phyloP scores from a whole-genome alignment of 768 basidiomycete genomes.

The Coprinopsis cinerea region DNA sequence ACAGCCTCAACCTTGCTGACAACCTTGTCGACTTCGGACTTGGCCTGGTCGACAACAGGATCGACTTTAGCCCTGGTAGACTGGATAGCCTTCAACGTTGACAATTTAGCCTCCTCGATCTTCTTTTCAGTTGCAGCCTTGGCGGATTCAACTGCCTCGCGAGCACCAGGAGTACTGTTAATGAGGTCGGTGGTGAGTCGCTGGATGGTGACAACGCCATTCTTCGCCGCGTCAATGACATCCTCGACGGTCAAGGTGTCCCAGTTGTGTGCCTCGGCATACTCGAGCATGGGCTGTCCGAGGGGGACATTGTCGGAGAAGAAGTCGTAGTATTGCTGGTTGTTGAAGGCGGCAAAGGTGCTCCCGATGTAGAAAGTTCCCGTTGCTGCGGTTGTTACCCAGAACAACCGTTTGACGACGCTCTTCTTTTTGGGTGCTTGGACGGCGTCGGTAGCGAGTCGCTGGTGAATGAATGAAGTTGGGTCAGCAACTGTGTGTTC shows the following conservation, averaged over 20 bases:
- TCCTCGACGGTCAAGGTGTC: constrained; percentile 64
- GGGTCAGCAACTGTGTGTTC: constrained; percentile 5
- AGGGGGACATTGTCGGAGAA: constrained; percentile 79
- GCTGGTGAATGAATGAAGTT: constrained; percentile 35
- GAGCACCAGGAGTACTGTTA: constrained; percentile 32
- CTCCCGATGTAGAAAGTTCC: constrained; percentile 82
- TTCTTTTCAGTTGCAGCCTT: constrained; percentile 28
- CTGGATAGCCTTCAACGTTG: constrained; percentile 32
- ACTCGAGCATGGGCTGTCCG: constrained; percentile 72
- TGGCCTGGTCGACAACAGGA: constrained; percentile 38
- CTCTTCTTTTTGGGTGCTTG: constrained; percentile 48
- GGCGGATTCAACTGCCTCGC: constrained; percentile 27
- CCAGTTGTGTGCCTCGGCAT: constrained; percentile 75
- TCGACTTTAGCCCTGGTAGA: constrained; percentile 42
- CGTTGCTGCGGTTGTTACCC: constrained; percentile 61
- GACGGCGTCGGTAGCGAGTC: constrained; percentile 54
- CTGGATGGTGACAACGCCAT: constrained; percentile 42
- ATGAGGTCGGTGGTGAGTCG: constrained; percentile 46
- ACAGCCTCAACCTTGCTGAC: constrained; percentile 10
- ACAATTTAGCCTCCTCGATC: constrained; percentile 34
- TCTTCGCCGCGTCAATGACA: constrained; percentile 47
- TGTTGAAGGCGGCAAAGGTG: constrained; percentile 71
- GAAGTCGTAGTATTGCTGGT: constrained; percentile 77
- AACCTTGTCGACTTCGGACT: constrained; percentile 34
- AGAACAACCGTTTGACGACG: constrained; percentile 53